Percentiles rank a stretch among this genome's conserved stretches.
Conservation (phyloP, 108 stramenopile species). For the Skeletonema potamos region DNA sequence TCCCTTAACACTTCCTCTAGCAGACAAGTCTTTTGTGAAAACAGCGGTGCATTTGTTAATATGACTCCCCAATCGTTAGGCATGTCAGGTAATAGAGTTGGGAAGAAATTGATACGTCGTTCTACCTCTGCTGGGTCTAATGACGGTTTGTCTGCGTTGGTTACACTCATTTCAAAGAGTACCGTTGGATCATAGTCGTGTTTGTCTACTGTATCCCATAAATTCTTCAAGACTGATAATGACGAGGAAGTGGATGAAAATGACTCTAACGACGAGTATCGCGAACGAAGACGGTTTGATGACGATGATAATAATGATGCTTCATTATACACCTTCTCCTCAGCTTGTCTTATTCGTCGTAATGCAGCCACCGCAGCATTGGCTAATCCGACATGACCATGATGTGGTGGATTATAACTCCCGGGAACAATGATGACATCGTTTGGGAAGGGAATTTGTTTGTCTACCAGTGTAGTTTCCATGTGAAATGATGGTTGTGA, state of each 20-base stretch:
- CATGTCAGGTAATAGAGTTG: conserved; percentile 43
- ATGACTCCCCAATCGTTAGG: conserved; percentile 82
- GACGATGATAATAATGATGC: background rate
- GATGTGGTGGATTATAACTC: conserved; percentile 90
- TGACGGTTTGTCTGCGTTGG: conserved; percentile 86
- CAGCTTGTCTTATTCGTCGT: conserved; percentile 12
- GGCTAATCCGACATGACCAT: conserved; percentile 76
- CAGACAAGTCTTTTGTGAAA: conserved; percentile 58
- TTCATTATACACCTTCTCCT: conserved; percentile 4
- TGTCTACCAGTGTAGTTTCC: conserved; percentile 26
- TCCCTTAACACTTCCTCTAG: conserved; percentile 35
- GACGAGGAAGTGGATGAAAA: conserved; percentile 11
- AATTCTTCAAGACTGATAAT: conserved; percentile 26
- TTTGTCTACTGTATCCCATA: conserved; percentile 28
- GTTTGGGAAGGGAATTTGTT: conserved; percentile 45
- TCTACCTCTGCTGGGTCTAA: conserved; percentile 59
- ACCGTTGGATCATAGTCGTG: conserved; percentile 38
- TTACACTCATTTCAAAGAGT: conserved; percentile 78
- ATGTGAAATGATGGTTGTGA: conserved; percentile 9
- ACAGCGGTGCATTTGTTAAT: conserved; percentile 77
- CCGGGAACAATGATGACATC: conserved; percentile 81
- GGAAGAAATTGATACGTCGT: conserved; percentile 57
- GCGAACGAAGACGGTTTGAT: background rate
- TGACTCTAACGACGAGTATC: background rate
- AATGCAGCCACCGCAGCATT: conserved; percentile 59